A percentile compares a stretch with the other conserved stretches of the same genome.
Conservation (phyloP, 805 yeast species). For the Saturnispora mendoncae region DNA sequence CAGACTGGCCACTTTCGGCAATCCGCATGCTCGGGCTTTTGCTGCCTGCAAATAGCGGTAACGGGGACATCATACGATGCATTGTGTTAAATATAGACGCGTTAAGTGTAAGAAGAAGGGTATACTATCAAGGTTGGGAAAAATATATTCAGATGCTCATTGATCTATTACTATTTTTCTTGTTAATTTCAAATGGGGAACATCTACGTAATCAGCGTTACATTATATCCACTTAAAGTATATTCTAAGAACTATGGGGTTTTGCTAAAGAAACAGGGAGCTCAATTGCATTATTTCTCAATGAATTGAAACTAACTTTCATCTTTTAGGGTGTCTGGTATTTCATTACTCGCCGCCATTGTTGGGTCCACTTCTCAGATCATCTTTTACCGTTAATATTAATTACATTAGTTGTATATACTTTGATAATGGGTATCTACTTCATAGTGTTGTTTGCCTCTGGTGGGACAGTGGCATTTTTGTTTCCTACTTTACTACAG, state of each 20-base stretch:
- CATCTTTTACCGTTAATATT: slow-evolving; percentile 20
- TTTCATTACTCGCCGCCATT: slow-evolving; percentile 18
- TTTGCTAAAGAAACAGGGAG: too few species aligned
- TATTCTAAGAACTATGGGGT: not conserved
- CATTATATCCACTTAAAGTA: slow-evolving; percentile 10
- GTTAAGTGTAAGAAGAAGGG: not conserved
- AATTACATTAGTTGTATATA: slow-evolving; percentile 17
- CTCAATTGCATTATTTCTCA: not conserved
- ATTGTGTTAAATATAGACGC: slow-evolving; percentile 2
- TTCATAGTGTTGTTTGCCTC: slow-evolving; percentile 16
- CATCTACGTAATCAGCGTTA: slow-evolving; percentile 5
- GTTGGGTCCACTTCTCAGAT: slow-evolving; percentile 21
- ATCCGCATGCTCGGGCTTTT: slow-evolving; percentile 9
- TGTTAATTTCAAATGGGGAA: slow-evolving; percentile 1
- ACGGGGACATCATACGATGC: slow-evolving; percentile 17
- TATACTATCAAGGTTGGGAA: not conserved
- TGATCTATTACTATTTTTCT: not conserved
- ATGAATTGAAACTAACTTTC: slow-evolving; percentile 2
- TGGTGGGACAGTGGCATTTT: slow-evolving; percentile 20
- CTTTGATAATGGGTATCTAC: slow-evolving; percentile 14
- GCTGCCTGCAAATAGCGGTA: slow-evolving; percentile 12
- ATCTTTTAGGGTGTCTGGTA: slow-evolving; percentile 22
- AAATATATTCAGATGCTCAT: not conserved
- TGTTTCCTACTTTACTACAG: slow-evolving; percentile 25
- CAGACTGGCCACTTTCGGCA: slow-evolving; percentile 9